A percentile compares a stretch with the other conserved stretches of the same genome.
phyloP scores from a whole-genome alignment of 768 basidiomycete genomes.

The Ramaria rubella region DNA sequence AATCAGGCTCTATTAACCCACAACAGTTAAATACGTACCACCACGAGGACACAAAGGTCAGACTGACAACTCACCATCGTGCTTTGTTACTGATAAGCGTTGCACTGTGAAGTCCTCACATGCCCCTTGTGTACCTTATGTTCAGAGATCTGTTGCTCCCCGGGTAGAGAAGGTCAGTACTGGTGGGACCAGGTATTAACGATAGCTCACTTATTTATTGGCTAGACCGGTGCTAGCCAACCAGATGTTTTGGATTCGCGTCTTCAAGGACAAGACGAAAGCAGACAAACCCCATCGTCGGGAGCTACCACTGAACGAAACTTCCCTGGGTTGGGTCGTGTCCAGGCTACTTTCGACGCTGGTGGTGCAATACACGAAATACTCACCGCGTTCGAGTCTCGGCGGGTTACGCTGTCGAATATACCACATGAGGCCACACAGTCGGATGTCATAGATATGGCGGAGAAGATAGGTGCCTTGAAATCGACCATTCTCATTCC shows the following conservation, averaged over 20 bases:
- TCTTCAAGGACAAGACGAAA: not conserved
- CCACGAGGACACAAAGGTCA: not conserved
- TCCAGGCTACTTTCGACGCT: conserved; percentile 41
- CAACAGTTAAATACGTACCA: not conserved
- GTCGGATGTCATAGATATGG: conserved; percentile 30
- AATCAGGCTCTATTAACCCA: not conserved
- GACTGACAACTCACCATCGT: not conserved
- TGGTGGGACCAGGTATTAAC: too few relatives aligned
- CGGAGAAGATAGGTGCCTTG: conserved; percentile 44
- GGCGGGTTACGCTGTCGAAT: conserved; percentile 49
- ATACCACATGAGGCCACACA: conserved; percentile 35
- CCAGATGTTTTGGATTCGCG: not conserved
- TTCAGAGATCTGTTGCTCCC: too few relatives aligned
- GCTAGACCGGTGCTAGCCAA: not conserved
- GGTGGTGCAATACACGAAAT: conserved; percentile 57
- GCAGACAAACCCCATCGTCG: not conserved
- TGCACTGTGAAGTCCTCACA: too few relatives aligned
- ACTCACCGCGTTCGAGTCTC: conserved; percentile 63
- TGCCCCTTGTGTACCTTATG: too few relatives aligned
- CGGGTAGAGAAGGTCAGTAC: too few relatives aligned
- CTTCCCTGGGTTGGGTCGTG: not conserved
- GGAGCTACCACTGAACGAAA: not conserved
- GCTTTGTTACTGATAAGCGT: too few relatives aligned
- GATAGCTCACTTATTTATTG: too few relatives aligned
- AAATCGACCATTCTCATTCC: conserved; percentile 28